Conservation (phyloP, 345 rosid genomes). For the Barbarea vulgaris region DNA sequence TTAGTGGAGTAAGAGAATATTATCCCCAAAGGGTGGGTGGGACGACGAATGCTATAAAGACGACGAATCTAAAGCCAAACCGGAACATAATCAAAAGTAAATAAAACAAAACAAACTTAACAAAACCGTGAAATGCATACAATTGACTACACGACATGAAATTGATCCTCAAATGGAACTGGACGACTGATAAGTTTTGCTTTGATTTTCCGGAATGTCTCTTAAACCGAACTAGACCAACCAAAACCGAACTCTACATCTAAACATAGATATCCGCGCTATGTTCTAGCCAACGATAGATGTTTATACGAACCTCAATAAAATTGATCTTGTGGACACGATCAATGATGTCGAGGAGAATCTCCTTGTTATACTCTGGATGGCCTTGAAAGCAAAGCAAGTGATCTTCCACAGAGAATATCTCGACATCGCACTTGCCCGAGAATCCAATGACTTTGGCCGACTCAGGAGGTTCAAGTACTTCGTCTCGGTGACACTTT, state of each 20-base stretch:
- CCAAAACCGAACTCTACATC: background rate
- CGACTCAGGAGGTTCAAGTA: slow-evolving; percentile 64
- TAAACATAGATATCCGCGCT: background rate
- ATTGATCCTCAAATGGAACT: too few species aligned
- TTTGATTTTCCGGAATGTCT: background rate
- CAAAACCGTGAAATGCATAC: too few species aligned
- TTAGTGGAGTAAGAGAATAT: background rate
- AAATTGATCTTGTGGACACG: slow-evolving; percentile 51
- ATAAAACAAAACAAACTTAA: too few species aligned
- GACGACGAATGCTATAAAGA: background rate
- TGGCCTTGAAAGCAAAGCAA: slow-evolving; percentile 83
- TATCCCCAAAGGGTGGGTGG: background rate
- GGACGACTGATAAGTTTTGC: background rate
- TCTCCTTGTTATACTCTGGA: slow-evolving; percentile 79
- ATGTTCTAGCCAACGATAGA: background rate
- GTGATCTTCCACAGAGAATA: slow-evolving; percentile 55
- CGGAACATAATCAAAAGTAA: too few species aligned
- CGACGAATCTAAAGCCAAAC: background rate
- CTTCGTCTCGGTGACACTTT: slow-evolving; percentile 79
- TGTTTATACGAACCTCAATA: slow-evolving; percentile 46
- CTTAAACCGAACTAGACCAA: background rate
- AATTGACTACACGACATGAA: too few species aligned
- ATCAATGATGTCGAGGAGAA: slow-evolving; percentile 61
- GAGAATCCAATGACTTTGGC: slow-evolving; percentile 73
- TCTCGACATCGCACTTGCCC: slow-evolving; percentile 70